phyloP scores from a whole-genome alignment of 108 stramenopile genomes.

The Skeletonema tropicum region DNA sequence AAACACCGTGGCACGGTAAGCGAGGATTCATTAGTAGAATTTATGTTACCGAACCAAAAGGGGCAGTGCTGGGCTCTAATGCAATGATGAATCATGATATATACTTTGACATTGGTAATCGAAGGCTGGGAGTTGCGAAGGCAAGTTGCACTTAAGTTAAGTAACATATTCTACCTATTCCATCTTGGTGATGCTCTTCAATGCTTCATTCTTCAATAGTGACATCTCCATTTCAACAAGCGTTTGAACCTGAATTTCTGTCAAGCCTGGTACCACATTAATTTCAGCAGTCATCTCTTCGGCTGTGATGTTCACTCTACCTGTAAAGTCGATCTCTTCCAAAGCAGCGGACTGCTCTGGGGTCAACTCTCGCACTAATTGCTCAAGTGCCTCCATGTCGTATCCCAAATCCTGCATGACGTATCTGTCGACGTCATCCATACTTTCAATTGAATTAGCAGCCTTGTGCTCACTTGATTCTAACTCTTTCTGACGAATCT shows the following conservation, averaged over 20 bases:
- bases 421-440: slow-evolving; percentile 41
- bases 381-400: slow-evolving; percentile 38
- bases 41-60: slow-evolving; percentile 86
- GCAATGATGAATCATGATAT: slow-evolving; percentile 93
- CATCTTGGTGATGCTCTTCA: slow-evolving; percentile 45
- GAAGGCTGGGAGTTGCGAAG: slow-evolving; percentile 82
- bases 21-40: slow-evolving; percentile 69
- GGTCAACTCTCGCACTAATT: slow-evolving; percentile 47
- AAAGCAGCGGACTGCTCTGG: slow-evolving; percentile 45
- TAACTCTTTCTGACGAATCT: slow-evolving; percentile 41
- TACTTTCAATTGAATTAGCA: slow-evolving; percentile 25
- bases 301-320: slow-evolving; percentile 36
- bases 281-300: slow-evolving; percentile 48
- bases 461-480: slow-evolving; percentile 16
- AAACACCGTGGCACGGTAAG: slow-evolving; percentile 56
- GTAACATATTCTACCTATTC: slow-evolving; percentile 1
- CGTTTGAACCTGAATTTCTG: slow-evolving; percentile 53
- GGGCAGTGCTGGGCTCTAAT: slow-evolving; percentile 94
- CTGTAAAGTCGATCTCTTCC: slow-evolving; percentile 51
- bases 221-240: slow-evolving; percentile 66
- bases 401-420: slow-evolving; percentile 59
- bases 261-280: slow-evolving; percentile 56
- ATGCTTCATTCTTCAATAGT: slow-evolving; percentile 34
- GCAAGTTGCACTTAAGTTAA: slow-evolving; percentile 12
- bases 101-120: slow-evolving; percentile 79